A percentile compares a stretch with the other conserved stretches of the same genome.
Conservation (phyloP, 78 protist species). For the Speleostelium caveatum region DNA sequence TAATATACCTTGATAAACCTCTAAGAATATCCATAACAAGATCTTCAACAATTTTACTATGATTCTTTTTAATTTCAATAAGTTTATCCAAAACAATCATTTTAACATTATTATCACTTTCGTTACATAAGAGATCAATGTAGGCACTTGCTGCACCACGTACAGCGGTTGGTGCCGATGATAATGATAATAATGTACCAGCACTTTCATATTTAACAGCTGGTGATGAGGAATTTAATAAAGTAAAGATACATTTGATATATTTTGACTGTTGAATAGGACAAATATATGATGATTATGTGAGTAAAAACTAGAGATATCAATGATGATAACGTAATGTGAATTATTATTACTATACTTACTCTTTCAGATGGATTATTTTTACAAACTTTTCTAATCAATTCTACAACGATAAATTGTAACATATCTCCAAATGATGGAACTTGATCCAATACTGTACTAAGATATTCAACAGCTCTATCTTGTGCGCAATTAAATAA, state of each 20-base stretch:
- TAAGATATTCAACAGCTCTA: constrained; percentile 92
- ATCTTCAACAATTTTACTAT: constrained; percentile 88
- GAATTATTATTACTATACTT: not conserved
- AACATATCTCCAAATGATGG: constrained; percentile 89
- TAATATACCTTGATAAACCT: constrained; percentile 87
- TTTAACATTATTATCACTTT: constrained; percentile 95
- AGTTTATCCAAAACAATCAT: constrained; percentile 93
- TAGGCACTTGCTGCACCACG: constrained; percentile 90
- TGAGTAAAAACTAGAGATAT: not conserved
- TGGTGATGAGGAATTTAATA: constrained; percentile 87
- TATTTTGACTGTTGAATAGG: constrained; percentile 62
- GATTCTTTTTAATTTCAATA: constrained; percentile 81
- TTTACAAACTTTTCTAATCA: constrained; percentile 88
- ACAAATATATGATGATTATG: not conserved
- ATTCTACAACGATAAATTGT: constrained; percentile 95
- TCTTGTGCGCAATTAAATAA: constrained; percentile 91
- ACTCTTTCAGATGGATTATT: constrained; percentile 80
- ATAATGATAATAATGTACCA: constrained; percentile 82
- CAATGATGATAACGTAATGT: not conserved
- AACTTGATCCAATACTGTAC: constrained; percentile 77
- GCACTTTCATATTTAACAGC: constrained; percentile 89
- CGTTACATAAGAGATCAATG: constrained; percentile 86
- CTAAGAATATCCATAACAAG: constrained; percentile 96
- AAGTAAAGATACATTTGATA: constrained; percentile 87
- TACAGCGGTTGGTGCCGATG: constrained; percentile 93